These are phyloP conservation scores for Xylaria sp. DNA, from an alignment of 2,329 filamentous ascomycete genomes.

Conservation along the genomic window DNA sequence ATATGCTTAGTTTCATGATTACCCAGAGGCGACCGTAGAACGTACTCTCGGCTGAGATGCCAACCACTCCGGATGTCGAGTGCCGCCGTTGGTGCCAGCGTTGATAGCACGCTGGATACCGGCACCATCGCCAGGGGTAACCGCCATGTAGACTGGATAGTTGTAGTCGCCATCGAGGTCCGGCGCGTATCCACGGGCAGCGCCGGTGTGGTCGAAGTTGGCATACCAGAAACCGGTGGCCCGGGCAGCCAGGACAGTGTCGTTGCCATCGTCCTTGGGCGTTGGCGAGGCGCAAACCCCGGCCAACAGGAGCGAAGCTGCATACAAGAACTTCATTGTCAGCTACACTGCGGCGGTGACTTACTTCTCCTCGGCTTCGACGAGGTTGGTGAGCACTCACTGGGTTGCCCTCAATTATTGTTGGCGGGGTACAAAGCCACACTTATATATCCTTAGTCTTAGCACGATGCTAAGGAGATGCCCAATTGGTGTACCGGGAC, in stretches of 20 bases:
- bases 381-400: constrained; percentile 3
- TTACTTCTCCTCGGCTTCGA: constrained; percentile 6
- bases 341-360: not conserved
- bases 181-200: constrained; percentile 54
- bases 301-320: constrained; percentile 30
- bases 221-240: constrained; percentile 55
- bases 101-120: constrained; percentile 56
- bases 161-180: constrained; percentile 53
- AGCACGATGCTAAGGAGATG: not conserved
- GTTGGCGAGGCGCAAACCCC: constrained; percentile 34
- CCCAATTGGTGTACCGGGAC: not conserved
- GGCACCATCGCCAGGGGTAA: constrained; percentile 52
- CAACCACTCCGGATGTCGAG: constrained; percentile 54
- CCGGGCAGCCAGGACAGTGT: constrained; percentile 27
- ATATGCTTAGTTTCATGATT: constrained; percentile 23
- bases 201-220: constrained; percentile 55
- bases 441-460: constrained; percentile 19
- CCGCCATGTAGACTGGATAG: constrained; percentile 55
- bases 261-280: constrained; percentile 25
- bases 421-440: constrained; percentile 7
- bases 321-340: constrained; percentile 32
- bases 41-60: constrained; percentile 55
- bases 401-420: not conserved
- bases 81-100: constrained; percentile 49
- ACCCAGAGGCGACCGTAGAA: not conserved